Evolutionary conservation across 768 basidiomycete genomes (phyloP).

Genomic region (Pleurotus salmoneostramineus): DNA sequence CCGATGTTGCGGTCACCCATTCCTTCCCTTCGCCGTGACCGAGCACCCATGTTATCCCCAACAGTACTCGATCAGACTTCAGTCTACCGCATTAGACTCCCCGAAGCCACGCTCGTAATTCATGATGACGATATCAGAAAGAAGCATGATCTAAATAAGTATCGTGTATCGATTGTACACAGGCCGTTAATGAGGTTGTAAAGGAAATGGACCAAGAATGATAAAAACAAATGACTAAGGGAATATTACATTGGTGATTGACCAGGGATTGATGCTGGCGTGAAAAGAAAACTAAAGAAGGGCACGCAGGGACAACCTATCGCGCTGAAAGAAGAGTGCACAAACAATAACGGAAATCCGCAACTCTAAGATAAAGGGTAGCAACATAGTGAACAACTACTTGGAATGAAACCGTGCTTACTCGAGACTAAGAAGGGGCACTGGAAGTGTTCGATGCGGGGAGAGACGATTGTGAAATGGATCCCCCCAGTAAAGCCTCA

Average conservation of each 20-base stretch:
- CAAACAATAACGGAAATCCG: no score
- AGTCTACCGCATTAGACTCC: no score
- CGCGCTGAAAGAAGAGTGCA: no score
- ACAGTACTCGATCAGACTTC: no score
- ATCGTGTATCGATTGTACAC: not conserved
- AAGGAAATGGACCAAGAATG: not conserved
- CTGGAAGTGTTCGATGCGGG: not conserved
- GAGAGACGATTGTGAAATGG: not conserved
- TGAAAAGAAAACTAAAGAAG: not conserved
- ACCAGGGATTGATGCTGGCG: not conserved
- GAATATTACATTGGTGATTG: not conserved
- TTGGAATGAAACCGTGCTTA: not conserved
- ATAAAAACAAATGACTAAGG: not conserved
- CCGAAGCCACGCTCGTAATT: not conserved
- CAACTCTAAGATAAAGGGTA: not conserved
- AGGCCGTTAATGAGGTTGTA: not conserved
- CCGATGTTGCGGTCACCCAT: not conserved
- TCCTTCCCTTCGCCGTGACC: not conserved
- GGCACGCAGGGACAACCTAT: not conserved
- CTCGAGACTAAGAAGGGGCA: not conserved
- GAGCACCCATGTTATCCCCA: not conserved
- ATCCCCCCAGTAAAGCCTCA: not conserved
- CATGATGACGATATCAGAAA: slow-evolving; percentile 1
- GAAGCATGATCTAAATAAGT: slow-evolving; percentile 3
- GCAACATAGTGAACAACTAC: not conserved